A percentile compares a stretch with the other conserved stretches of the same genome.
These are phyloP conservation scores for Phytophthora fragariaefolia DNA, from an alignment of 352 stramenopile genomes.

Conservation along the genomic window DNA sequence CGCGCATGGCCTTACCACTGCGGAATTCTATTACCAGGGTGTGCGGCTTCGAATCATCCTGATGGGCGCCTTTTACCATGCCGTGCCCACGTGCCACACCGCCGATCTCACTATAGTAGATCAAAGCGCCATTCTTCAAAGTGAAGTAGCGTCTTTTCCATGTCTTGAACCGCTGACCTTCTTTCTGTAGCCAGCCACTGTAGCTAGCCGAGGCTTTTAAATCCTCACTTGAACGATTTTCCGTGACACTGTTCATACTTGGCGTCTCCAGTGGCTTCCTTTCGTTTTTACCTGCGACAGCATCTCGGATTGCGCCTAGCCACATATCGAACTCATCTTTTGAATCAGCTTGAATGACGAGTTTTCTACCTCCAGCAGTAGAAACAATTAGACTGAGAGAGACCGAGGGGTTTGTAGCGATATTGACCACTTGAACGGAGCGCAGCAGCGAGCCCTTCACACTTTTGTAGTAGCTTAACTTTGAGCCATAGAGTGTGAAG, in stretches of 20 bases:
- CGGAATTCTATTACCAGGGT: conserved; percentile 57
- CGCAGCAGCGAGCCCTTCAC: conserved; percentile 61
- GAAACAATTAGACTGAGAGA: conserved; percentile 56
- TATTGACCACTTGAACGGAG: conserved; percentile 46
- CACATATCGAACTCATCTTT: conserved; percentile 73
- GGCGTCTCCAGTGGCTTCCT: conserved; percentile 12
- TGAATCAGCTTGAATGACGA: conserved; percentile 69
- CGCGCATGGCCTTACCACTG: conserved; percentile 44
- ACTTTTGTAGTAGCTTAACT: conserved; percentile 82
- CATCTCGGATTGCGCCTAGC: conserved; percentile 50
- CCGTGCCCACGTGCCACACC: conserved; percentile 68
- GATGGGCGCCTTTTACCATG: conserved; percentile 46
- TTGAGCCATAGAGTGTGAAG: conserved; percentile 75
- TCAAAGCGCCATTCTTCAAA: conserved; percentile 68
- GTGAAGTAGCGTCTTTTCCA: conserved; percentile 84
- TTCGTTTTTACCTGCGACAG: conserved; percentile 24
- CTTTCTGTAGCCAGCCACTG: conserved; percentile 81
- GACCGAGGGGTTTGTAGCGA: conserved; percentile 42
- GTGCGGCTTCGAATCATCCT: conserved; percentile 56
- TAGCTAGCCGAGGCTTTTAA: conserved; percentile 32
- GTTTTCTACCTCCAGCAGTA: conserved; percentile 49
- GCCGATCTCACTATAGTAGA: conserved; percentile 75
- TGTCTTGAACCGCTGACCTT: conserved; percentile 77
- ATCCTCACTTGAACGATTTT: conserved; percentile 26
- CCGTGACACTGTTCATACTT: conserved; percentile 15